These are phyloP conservation scores for Xerocomus spinulosus DNA, from an alignment of 768 basidiomycete genomes.

Conservation along the genomic window DNA sequence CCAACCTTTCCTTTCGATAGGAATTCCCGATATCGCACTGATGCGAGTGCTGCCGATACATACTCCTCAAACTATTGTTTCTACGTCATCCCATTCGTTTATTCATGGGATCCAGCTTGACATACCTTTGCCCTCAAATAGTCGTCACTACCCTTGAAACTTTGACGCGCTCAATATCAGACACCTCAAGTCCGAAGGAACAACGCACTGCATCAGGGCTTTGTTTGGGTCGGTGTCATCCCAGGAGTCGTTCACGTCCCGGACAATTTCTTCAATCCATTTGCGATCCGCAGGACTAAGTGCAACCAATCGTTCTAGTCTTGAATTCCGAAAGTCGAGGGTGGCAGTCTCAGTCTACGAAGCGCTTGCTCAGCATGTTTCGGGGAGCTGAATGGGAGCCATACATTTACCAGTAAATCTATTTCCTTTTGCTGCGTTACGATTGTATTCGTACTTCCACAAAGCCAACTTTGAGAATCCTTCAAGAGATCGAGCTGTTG, in stretches of 20 bases:
- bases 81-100: neutral
- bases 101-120: neutral
- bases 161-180: constrained; percentile 27
- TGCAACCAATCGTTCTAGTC: constrained; percentile 68
- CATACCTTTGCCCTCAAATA: constrained; percentile 81
- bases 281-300: constrained; percentile 91
- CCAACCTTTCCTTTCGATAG: constrained; percentile 58
- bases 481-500: constrained; percentile 90
- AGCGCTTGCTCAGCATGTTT: neutral
- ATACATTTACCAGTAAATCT: constrained; percentile 85
- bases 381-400: neutral
- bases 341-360: constrained; percentile 76
- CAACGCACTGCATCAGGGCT: constrained; percentile 60
- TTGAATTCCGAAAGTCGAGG: constrained; percentile 84
- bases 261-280: constrained; percentile 96
- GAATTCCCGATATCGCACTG: constrained; percentile 89
- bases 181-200: neutral
- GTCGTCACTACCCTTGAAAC: constrained; percentile 95
- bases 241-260: constrained; percentile 82
- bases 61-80: constrained; percentile 79
- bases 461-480: constrained; percentile 79
- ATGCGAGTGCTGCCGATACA: constrained; percentile 79
- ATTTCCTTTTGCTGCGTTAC: constrained; percentile 91
- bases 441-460: constrained; percentile 94
- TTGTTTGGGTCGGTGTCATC: constrained; percentile 56